Evolutionary conservation across 2,329 filamentous ascomycete genomes (phyloP).

Genomic region (Ustulina deusta): DNA sequence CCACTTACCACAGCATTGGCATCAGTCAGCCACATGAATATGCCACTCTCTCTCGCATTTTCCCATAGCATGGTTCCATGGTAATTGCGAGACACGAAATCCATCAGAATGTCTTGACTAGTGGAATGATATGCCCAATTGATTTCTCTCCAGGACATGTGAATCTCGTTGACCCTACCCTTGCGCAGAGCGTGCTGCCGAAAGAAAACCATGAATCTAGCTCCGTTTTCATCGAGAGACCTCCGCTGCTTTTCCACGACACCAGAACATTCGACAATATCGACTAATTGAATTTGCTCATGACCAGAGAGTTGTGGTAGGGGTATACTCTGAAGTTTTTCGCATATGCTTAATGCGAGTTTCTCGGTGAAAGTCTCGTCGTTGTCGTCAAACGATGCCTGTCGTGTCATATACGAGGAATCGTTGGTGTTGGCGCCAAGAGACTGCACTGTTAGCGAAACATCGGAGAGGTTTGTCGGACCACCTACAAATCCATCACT

Average conservation of each 20-base stretch:
- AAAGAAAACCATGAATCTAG: slow-evolving; percentile 89
- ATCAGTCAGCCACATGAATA: slow-evolving; percentile 96
- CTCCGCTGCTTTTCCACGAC: slow-evolving; percentile 87
- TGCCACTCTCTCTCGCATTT: slow-evolving; percentile 84
- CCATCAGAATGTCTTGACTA: slow-evolving; percentile 89
- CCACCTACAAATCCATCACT: slow-evolving; percentile 51
- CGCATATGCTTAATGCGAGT: slow-evolving; percentile 76
- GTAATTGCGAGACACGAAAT: slow-evolving; percentile 84
- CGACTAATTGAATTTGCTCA: slow-evolving; percentile 86
- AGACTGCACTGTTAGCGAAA: slow-evolving; percentile 40
- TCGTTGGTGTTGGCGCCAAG: slow-evolving; percentile 44
- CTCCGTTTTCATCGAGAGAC: slow-evolving; percentile 90
- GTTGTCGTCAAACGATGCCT: slow-evolving; percentile 61
- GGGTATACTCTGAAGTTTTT: slow-evolving; percentile 79
- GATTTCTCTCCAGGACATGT: slow-evolving; percentile 82
- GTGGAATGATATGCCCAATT: slow-evolving; percentile 86
- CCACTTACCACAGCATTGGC: slow-evolving; percentile 75
- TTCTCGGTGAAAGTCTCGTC: slow-evolving; percentile 77
- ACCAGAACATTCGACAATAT: slow-evolving; percentile 86
- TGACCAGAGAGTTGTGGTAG: slow-evolving; percentile 84
- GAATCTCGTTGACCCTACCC: slow-evolving; percentile 71
- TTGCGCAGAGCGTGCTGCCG: slow-evolving; percentile 81
- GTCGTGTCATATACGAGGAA: slow-evolving; percentile 55
- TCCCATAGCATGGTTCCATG: slow-evolving; percentile 86
- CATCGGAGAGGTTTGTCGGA: background rate